Percentiles rank a stretch among this genome's conserved stretches.
phyloP scores from a whole-genome alignment of 768 basidiomycete genomes.

The Stropharia rugosoannulata region DNA sequence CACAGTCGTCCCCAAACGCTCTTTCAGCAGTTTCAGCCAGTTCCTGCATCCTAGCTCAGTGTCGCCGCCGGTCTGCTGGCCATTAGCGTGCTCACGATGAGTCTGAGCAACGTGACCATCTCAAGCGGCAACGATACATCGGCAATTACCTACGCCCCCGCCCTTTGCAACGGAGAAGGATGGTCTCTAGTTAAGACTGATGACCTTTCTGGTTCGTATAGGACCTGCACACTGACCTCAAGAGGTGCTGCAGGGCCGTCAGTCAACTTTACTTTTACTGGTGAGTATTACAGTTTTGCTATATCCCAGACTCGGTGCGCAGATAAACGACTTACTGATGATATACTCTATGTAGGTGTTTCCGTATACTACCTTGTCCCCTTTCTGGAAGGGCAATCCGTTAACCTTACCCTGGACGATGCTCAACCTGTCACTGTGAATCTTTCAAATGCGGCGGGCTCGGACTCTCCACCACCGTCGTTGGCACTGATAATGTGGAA shows the following conservation, averaged over 20 bases:
- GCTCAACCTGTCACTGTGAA: constrained; percentile 7
- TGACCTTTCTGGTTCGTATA: constrained; percentile 11
- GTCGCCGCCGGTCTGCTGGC: too few relatives aligned
- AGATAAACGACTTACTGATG: too few relatives aligned
- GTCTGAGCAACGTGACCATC: constrained; percentile 17
- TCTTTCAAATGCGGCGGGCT: constrained; percentile 12
- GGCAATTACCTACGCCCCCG: constrained; percentile 12
- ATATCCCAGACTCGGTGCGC: not conserved
- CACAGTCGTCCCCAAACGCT: not conserved
- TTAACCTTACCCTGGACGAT: constrained; percentile 20
- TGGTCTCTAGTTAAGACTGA: constrained; percentile 10
- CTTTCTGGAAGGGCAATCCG: constrained; percentile 9
- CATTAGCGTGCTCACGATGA: constrained; percentile 6
- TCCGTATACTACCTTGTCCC: constrained; percentile 21
- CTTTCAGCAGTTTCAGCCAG: not conserved
- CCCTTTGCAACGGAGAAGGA: constrained; percentile 19
- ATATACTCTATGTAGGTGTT: constrained; percentile 10
- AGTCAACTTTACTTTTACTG: constrained; percentile 20
- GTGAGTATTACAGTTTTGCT: constrained; percentile 10
- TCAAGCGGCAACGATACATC: constrained; percentile 14
- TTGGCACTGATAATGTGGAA: constrained; percentile 17
- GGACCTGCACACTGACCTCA: constrained; percentile 2
- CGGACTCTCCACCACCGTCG: constrained; percentile 2
- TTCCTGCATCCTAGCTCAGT: not conserved
- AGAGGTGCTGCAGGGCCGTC: constrained; percentile 7